Conservation (phyloP, 1,139 yeast species). For the Yamadazyma sp. region DNA sequence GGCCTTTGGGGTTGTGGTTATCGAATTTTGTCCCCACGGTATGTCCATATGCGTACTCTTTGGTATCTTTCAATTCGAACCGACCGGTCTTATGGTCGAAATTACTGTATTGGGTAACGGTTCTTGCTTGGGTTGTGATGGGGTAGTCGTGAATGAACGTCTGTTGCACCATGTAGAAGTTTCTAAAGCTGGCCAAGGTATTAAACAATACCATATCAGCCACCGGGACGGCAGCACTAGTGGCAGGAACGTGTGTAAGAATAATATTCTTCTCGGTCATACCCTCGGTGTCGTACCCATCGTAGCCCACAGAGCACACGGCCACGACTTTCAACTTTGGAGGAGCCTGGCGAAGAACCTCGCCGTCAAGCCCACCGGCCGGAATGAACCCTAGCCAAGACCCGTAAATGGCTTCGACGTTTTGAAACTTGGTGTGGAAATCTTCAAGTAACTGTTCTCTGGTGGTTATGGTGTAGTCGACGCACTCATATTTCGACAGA, state of each 20-base stretch:
- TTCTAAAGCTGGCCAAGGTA: constrained; percentile 61
- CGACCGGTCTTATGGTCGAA: constrained; percentile 38
- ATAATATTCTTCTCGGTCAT: constrained; percentile 45
- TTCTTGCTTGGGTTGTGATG: constrained; percentile 45
- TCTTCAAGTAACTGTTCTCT: constrained; percentile 41
- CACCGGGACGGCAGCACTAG: constrained; percentile 66
- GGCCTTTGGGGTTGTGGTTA: constrained; percentile 54
- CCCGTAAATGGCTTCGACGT: constrained; percentile 59
- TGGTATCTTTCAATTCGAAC: constrained; percentile 22
- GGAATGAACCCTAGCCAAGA: constrained; percentile 59
- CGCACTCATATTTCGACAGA: constrained; percentile 39
- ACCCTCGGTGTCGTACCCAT: constrained; percentile 51
- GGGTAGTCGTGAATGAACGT: constrained; percentile 28
- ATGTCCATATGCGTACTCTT: constrained; percentile 52
- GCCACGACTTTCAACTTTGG: constrained; percentile 53
- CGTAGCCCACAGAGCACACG: constrained; percentile 72
- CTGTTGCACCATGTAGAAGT: constrained; percentile 51
- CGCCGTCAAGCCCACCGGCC: constrained; percentile 50
- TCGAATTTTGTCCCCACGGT: constrained; percentile 28
- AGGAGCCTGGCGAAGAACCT: constrained; percentile 54
- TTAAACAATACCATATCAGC: constrained; percentile 71
- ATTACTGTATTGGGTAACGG: constrained; percentile 31
- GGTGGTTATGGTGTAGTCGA: constrained; percentile 42
- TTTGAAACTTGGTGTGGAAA: constrained; percentile 31
- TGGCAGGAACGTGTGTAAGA: constrained; percentile 66